These are phyloP conservation scores for Huntiella abstrusa DNA, from an alignment of 2,329 filamentous ascomycete genomes.

Conservation along the genomic window DNA sequence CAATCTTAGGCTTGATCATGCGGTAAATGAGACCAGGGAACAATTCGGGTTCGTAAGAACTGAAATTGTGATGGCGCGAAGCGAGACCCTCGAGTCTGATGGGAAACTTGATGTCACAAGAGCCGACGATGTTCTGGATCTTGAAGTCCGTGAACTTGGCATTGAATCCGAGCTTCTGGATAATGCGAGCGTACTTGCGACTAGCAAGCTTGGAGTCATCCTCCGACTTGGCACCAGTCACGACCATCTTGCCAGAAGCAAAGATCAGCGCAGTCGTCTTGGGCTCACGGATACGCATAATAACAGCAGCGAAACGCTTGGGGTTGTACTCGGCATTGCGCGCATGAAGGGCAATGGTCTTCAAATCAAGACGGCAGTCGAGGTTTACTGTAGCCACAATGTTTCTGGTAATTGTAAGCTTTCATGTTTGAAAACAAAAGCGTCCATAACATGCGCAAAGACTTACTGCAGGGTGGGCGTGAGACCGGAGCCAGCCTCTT, in stretches of 20 bases:
- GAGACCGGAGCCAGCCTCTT: conserved; percentile 68
- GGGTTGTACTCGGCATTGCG: conserved; percentile 98
- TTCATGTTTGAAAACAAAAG: conserved; percentile 14
- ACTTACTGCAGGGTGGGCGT: conserved; percentile 91
- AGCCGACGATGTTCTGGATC: conserved; percentile 98
- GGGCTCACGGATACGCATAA: conserved; percentile 98
- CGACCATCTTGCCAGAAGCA: conserved; percentile 97
- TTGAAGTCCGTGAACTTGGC: conserved; percentile 99
- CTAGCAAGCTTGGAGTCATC: conserved; percentile 95
- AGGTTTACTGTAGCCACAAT: conserved; percentile 98
- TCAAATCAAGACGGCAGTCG: conserved; percentile 89
- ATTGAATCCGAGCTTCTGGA: conserved; percentile 98
- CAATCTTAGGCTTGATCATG: conserved; percentile 96
- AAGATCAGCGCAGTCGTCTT: conserved; percentile 98
- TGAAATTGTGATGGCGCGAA: conserved; percentile 97
- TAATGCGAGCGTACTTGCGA: conserved; percentile 95
- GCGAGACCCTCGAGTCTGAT: conserved; percentile 92
- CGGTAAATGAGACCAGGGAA: conserved; percentile 99
- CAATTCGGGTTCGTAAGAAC: conserved; percentile 92
- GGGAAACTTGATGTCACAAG: conserved; percentile 98
- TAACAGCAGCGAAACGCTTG: conserved; percentile 97
- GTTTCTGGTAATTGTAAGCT: conserved; percentile 55
- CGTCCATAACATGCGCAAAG: conserved; percentile 24
- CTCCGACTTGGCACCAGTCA: conserved; percentile 93
- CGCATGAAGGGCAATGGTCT: conserved; percentile 96